Evolutionary conservation across 768 basidiomycete species (phyloP).

Genomic region (Mycena rebaudengoi): DNA sequence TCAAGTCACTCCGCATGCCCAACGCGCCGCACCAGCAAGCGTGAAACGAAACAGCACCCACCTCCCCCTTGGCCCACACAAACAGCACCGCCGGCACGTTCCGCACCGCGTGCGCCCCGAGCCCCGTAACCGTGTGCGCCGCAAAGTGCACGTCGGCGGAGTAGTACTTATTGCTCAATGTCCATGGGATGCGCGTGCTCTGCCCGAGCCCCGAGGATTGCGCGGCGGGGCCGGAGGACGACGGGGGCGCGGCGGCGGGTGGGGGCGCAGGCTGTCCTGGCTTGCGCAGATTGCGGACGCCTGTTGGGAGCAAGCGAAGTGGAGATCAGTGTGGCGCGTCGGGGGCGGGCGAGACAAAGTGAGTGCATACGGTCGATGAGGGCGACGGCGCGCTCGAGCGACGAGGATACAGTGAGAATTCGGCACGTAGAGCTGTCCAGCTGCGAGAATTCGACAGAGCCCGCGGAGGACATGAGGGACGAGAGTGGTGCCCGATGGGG

Average conservation of each 20-base stretch:
- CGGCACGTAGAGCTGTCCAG: slow-evolving; percentile 38
- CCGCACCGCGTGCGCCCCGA: slow-evolving; percentile 49
- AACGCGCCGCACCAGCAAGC: neutral
- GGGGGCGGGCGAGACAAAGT: slow-evolving; percentile 7
- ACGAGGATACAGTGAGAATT: slow-evolving; percentile 43
- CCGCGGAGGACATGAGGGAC: slow-evolving; percentile 14
- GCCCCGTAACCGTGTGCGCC: slow-evolving; percentile 53
- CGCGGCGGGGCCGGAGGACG: neutral
- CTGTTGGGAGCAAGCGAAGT: too few relatives aligned
- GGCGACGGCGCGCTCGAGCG: slow-evolving; percentile 34
- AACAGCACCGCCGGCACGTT: slow-evolving; percentile 77
- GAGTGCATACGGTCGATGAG: slow-evolving; percentile 41
- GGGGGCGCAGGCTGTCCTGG: neutral
- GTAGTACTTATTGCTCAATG: slow-evolving; percentile 84
- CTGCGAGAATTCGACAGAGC: slow-evolving; percentile 23
- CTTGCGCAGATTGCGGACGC: slow-evolving; percentile 16
- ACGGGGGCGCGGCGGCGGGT: slow-evolving; percentile 14
- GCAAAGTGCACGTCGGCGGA: slow-evolving; percentile 78
- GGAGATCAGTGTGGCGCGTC: slow-evolving; percentile 15
- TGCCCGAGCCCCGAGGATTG: slow-evolving; percentile 27
- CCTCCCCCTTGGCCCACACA: slow-evolving; percentile 75
- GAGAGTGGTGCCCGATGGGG: too few relatives aligned
- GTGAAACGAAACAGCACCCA: slow-evolving; percentile 39
- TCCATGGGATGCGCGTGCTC: slow-evolving; percentile 66
- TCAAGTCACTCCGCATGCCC: neutral